Base-by-base conservation (phyloP, 176 grass and related monocot species). In the Otatea glauca region DNA sequence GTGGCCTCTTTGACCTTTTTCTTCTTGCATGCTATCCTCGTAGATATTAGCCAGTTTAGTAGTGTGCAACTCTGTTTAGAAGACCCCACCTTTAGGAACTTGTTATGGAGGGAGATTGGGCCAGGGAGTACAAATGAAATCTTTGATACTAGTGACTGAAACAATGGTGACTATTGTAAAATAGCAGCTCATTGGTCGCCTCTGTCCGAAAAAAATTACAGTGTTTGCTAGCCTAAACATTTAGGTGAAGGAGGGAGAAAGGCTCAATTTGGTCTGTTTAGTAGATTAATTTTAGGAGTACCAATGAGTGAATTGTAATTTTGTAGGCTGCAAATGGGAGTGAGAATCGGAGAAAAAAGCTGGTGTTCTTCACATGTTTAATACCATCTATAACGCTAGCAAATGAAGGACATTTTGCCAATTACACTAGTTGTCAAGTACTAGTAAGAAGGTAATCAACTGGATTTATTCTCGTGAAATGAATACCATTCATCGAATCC, bases 1-100 rank as follows among this genome's bases (percentile, higher is more conserved):
- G 92, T 92, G 48, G n/a, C 1, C 70, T 55, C 18, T 34, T 45
- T 29, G 29, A 29, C 29, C 29, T 29, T 29, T 29, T 29, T 1
- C 29, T 29, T 29, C 29, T 29, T 29, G n/a, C n/a, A n/a, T n/a
- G 29, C 29, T 29, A 29, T 29, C 29, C 29, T 29, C 29, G 29
- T 29, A 29, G 29, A 29, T 29, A 29, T 29, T 29, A 1, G 29
- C 29, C 29, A 29, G 29, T 29, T 5, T 12, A 56, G 25, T 65
- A 21, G 0, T 89, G 59, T 39, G 59, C 17, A 10, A 20, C 42
- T 69, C 59, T 20, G 41, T 64, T 49, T 24, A 24, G 24, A 50
- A 43, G 29, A 29, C 29, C 0, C 34, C 7, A 25, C 9, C 43
- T 55, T 70, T 49, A 7, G 20, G 1, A 23, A 39, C 5, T 44